Percentiles rank a stretch among this genome's conserved stretches.
Conservation (phyloP, 352 stramenopile species). For the Sclerospora graminicola region DNA sequence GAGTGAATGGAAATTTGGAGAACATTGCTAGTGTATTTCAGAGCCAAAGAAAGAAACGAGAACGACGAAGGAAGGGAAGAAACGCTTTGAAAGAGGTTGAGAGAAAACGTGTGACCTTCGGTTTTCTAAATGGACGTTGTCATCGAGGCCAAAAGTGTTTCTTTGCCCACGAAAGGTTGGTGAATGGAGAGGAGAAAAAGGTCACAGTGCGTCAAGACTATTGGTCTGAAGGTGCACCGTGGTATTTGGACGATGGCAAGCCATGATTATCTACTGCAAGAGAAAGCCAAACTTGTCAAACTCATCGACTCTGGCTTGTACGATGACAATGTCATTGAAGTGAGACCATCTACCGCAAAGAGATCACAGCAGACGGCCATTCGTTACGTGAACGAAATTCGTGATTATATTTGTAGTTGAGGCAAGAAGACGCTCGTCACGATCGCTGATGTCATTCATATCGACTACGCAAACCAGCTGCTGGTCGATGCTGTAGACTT, state of each 20-base stretch:
- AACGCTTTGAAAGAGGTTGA: conserved; percentile 4
- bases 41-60: conserved; percentile 5
- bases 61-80: conserved; percentile 1
- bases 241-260: conserved; percentile 52
- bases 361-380: conserved; percentile 42
- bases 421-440: conserved; percentile 42
- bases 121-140: conserved; percentile 66
- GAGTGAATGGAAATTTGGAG: conserved; percentile 52
- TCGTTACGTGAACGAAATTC: conserved; percentile 51
- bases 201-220: conserved; percentile 26
- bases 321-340: conserved; percentile 41
- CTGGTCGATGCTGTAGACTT: conserved; percentile 56
- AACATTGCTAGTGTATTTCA: conserved; percentile 58
- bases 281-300: conserved; percentile 32
- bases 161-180: conserved; percentile 49
- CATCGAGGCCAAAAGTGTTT: conserved; percentile 64
- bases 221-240: conserved; percentile 40
- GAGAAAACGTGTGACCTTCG: conserved; percentile 57
- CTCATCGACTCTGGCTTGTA: conserved; percentile 34
- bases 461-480: conserved; percentile 41
- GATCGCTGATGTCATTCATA: conserved; percentile 61
- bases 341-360: conserved; percentile 59
- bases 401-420: conserved; percentile 27
- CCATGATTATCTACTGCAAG: conserved; percentile 27
- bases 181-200: conserved; percentile 1